These are phyloP conservation scores for Apiospora malaysiana DNA, from an alignment of 2,329 filamentous ascomycete genomes.

Conservation along the genomic window DNA sequence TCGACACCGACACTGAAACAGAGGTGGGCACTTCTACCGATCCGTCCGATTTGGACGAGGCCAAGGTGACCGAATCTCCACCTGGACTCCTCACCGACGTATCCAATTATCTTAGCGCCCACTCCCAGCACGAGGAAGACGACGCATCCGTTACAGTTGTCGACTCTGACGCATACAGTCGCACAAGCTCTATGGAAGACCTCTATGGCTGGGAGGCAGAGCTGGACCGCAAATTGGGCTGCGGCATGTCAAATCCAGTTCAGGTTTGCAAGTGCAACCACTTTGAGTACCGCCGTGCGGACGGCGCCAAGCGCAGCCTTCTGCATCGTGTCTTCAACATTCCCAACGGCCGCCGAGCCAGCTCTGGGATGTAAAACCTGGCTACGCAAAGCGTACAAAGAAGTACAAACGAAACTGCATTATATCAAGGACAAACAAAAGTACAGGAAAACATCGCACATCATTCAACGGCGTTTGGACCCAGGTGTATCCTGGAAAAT, in stretches of 20 bases:
- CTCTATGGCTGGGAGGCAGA: slow-evolving; percentile 62
- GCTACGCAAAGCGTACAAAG: background rate
- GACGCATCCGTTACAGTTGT: slow-evolving; percentile 33
- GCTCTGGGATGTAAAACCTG: background rate
- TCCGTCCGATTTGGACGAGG: slow-evolving; percentile 26
- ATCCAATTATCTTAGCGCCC: slow-evolving; percentile 46
- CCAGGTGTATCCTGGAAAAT: background rate
- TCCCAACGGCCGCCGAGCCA: slow-evolving; percentile 29
- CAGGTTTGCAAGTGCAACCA: slow-evolving; percentile 30
- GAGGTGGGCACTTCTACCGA: slow-evolving; percentile 31
- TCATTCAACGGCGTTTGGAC: slow-evolving; percentile 19
- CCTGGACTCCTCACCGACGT: slow-evolving; percentile 42
- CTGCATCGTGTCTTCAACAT: slow-evolving; percentile 48
- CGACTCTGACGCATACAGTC: slow-evolving; percentile 37
- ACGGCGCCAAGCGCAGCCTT: slow-evolving; percentile 41
- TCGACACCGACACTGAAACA: slow-evolving; percentile 35
- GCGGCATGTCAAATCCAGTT: slow-evolving; percentile 30
- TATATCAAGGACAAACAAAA: slow-evolving; percentile 10
- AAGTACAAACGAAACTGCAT: slow-evolving; percentile 7
- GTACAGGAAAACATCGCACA: slow-evolving; percentile 19
- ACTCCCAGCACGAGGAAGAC: slow-evolving; percentile 38
- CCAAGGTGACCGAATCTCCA: slow-evolving; percentile 39
- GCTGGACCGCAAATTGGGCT: slow-evolving; percentile 41
- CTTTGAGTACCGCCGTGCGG: slow-evolving; percentile 37
- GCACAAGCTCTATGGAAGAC: slow-evolving; percentile 44